Percentiles rank a stretch among this genome's conserved stretches.
Conservation (phyloP, 345 rosid genomes). For the Conringia planisiliqua region DNA sequence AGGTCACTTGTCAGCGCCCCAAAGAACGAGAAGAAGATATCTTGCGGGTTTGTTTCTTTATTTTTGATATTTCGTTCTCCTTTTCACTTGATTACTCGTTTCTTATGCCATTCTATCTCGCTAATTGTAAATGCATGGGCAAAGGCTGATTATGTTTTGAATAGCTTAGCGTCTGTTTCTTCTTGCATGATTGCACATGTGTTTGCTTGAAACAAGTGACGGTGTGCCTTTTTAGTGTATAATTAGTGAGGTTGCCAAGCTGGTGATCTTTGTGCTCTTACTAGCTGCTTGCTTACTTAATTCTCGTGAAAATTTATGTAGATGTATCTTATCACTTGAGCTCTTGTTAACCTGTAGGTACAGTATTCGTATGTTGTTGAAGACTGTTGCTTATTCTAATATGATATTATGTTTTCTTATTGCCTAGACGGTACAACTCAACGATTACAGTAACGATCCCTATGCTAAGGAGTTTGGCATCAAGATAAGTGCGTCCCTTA, state of each 20-base stretch:
- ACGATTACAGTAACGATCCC: slow-evolving; percentile 69
- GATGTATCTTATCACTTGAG: neutral
- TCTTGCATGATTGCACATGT: neutral
- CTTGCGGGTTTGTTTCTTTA: slow-evolving; percentile 44
- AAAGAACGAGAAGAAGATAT: slow-evolving; percentile 79
- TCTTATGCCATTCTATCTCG: neutral
- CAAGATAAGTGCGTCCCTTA: slow-evolving; percentile 78
- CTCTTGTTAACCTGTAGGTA: neutral
- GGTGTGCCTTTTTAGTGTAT: neutral
- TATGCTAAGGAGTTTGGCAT: slow-evolving; percentile 97
- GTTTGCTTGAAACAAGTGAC: neutral
- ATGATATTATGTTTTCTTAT: neutral
- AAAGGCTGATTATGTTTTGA: neutral
- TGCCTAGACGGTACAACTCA: slow-evolving; percentile 68
- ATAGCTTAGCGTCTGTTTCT: neutral
- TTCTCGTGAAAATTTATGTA: neutral
- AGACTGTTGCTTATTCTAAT: slow-evolving; percentile 3
- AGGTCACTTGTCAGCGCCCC: slow-evolving; percentile 95
- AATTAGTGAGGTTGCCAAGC: neutral
- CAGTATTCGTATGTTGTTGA: neutral
- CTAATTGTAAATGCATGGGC: neutral
- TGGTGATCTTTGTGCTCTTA: neutral
- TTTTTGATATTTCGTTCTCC: neutral
- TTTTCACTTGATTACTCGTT: neutral
- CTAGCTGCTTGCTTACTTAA: neutral